Evolutionary conservation across 371 early-diverging fungal species (phyloP).

Genomic region (Parasitella parasitica): DNA sequence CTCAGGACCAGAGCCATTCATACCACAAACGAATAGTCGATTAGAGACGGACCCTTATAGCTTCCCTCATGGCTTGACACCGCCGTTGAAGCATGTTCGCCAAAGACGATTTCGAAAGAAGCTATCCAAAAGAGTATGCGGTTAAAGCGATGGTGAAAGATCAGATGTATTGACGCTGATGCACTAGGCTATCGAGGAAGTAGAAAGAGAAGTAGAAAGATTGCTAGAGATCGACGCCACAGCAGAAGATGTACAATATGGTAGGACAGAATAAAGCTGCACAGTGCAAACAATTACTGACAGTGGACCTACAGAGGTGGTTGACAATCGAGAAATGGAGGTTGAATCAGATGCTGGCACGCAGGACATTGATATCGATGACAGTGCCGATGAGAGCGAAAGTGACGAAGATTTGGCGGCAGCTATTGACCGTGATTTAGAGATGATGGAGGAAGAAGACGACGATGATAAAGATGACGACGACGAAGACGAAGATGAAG

Average conservation of each 20-base stretch:
- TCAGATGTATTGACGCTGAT: constrained; percentile 15
- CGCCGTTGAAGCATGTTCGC: constrained; percentile 86
- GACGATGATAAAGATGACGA: constrained; percentile 47
- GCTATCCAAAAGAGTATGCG: constrained; percentile 71
- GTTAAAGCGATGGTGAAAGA: not conserved
- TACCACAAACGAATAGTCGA: constrained; percentile 28
- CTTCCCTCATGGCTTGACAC: constrained; percentile 89
- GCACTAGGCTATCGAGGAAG: constrained; percentile 79
- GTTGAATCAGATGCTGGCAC: constrained; percentile 45
- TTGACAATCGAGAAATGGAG: constrained; percentile 48
- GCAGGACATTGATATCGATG: constrained; percentile 51
- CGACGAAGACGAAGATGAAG: constrained; percentile 39
- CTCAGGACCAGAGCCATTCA: constrained; percentile 26
- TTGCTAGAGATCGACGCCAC: constrained; percentile 81
- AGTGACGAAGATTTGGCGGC: constrained; percentile 49
- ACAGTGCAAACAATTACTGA: not conserved
- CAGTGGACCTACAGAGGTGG: constrained; percentile 28
- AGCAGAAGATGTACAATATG: constrained; percentile 77
- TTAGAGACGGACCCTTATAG: constrained; percentile 55
- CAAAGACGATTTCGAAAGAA: constrained; percentile 89
- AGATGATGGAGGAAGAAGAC: constrained; percentile 49
- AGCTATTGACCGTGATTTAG: constrained; percentile 49
- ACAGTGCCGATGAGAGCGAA: constrained; percentile 49
- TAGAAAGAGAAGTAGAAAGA: constrained; percentile 87
- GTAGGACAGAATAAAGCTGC: constrained; percentile 12